Evolutionary conservation across 2,329 filamentous ascomycete species (phyloP), one percentile per base, ranked within the genome.

Genomic region (Verticillium nonalfalfae): DNA sequence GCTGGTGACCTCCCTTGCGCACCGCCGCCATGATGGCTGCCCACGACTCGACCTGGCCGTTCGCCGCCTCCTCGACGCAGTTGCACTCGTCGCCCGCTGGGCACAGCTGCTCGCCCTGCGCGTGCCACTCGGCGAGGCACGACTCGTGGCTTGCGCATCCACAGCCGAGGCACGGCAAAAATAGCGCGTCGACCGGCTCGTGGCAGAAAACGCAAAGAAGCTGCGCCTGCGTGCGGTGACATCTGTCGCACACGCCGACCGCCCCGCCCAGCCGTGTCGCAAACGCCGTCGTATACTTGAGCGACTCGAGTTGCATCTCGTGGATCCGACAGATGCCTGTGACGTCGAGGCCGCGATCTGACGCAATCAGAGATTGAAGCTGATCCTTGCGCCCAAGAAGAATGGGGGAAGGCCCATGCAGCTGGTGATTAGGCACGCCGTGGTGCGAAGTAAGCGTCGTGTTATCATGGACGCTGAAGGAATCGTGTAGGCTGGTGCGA

Each of bases 1-100:
- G 65, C 31, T 67, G 67, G 13, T 36, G 35, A 36, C 35, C 35
- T 0, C 69, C 69, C 63, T 73, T 78, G 59, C 73, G 68, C 71
- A 77, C 64, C 15, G 78, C 76, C 0, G 77, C 79, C 69, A 79
- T 78, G 72, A 85, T 77, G 3, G 83, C 84, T 0, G 81, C 80
- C 82, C 85, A 87, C 21, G 82, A 85, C 70, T 88, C 86, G 9
- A 88, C 80, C 50, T 85, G 77, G 1, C 84, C 85, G 56, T 76
- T 79, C 61, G 75, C 77, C 1, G 85, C 85, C 64, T 87, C 81
- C 14, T 81, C 77, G 0, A 81, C 77, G 66, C 86, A 89, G 62
- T 83, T 77, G 68, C 86, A 89, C 68, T 88, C 86, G 67, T 88
- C 86, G 1, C 85, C 86, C 0, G 84, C 85, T 0, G 86, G 84